Evolutionary conservation across 2,329 filamentous ascomycete genomes (phyloP).

Genomic region (Colletotrichum sp.): DNA sequence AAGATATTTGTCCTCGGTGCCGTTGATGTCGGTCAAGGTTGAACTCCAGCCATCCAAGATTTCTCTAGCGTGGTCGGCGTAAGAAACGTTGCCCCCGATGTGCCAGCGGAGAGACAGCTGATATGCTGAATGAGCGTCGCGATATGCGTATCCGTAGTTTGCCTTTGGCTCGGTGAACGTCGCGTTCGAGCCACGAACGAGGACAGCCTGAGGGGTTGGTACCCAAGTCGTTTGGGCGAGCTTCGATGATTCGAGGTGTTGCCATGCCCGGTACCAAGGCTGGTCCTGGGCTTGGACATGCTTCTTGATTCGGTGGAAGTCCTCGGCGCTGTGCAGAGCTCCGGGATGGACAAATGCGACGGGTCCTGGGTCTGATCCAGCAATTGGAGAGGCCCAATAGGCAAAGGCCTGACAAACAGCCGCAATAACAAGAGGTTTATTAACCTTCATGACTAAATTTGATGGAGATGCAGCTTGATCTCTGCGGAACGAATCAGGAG

Average conservation of each 20-base stretch:
- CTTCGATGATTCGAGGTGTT: not conserved
- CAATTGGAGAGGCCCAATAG: not conserved
- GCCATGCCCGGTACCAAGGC: not conserved
- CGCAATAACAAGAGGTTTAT: not conserved
- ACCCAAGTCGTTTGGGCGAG: not conserved
- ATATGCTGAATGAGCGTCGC: not conserved
- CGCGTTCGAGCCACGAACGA: not conserved
- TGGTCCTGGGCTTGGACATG: not conserved
- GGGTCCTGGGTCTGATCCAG: rapidly evolving
- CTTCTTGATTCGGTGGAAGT: not conserved
- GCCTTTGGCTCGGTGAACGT: not conserved
- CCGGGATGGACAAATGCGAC: not conserved
- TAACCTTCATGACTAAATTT: not conserved
- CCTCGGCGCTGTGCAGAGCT: not conserved
- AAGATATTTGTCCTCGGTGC: not conserved
- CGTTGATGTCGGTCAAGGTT: not conserved
- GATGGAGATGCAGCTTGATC: too few species aligned
- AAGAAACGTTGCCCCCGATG: not conserved
- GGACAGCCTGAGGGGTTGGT: not conserved
- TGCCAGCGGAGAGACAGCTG: not conserved
- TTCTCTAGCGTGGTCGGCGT: not conserved
- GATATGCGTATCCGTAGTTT: not conserved
- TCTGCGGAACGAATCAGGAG: too few species aligned
- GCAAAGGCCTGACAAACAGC: rapidly evolving
- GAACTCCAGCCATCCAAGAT: not conserved